Evolutionary conservation across 257 asterid genomes (phyloP).

Genomic region (Gardenia jasminoides): DNA sequence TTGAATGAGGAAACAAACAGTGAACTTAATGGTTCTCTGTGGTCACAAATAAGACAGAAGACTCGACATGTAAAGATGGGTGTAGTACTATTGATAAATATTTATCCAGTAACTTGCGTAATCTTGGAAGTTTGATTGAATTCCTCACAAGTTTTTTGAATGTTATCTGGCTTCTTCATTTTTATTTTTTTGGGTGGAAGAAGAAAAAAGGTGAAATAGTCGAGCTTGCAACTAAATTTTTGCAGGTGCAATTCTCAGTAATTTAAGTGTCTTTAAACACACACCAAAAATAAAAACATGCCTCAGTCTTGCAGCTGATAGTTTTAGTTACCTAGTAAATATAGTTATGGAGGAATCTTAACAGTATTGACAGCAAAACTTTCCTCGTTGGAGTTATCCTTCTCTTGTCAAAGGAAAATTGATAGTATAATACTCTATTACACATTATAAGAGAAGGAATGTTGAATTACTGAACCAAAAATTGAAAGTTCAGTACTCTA

Average conservation of each 20-base stretch:
- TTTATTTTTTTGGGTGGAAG: background rate
- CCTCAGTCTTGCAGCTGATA: background rate
- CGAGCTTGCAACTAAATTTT: background rate
- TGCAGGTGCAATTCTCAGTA: background rate
- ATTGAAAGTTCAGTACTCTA: background rate
- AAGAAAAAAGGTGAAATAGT: background rate
- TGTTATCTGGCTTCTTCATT: background rate
- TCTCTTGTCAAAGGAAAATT: background rate
- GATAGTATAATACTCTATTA: background rate
- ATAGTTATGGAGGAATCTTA: background rate
- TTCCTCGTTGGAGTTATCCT: background rate
- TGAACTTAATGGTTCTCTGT: background rate
- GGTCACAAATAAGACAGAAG: background rate
- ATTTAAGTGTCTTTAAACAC: background rate
- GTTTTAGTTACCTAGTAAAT: background rate
- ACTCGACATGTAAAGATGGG: constrained; percentile 1
- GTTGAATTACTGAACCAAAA: too few species aligned
- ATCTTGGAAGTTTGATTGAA: background rate
- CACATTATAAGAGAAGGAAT: background rate
- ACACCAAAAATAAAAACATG: background rate
- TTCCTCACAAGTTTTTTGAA: background rate
- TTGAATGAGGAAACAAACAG: background rate
- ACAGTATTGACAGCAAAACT: background rate
- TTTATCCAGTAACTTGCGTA: background rate
- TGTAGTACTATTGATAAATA: background rate